phyloP scores from a whole-genome alignment of 257 asterid species.

The Rehmannia glutinosa region DNA sequence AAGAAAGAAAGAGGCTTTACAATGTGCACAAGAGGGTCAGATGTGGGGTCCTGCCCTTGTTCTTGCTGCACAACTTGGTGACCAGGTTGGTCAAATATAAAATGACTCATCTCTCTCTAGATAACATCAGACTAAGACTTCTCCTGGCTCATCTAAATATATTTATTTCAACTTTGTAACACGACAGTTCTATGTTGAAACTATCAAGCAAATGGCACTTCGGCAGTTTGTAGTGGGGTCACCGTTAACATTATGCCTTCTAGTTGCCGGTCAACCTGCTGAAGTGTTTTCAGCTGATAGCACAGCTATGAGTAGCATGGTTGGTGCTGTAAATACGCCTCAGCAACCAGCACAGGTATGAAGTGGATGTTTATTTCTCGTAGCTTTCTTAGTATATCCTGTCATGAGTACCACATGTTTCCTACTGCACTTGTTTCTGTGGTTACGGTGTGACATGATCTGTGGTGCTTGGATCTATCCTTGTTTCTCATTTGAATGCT shows the following conservation, averaged over 20 bases:
- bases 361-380: conserved; percentile 10
- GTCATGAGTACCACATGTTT: not conserved
- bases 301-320: conserved; percentile 37
- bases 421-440: not conserved
- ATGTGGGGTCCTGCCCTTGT: conserved; percentile 98
- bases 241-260: conserved; percentile 86
- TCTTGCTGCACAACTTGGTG: conserved; percentile 96
- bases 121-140: not conserved
- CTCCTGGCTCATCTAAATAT: not conserved
- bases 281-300: conserved; percentile 68
- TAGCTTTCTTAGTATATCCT: not conserved
- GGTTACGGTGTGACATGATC: not conserved
- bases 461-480: not conserved
- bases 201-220: conserved; percentile 95
- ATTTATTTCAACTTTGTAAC: conserved; percentile 6
- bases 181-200: conserved; percentile 83
- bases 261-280: conserved; percentile 94
- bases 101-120: not conserved
- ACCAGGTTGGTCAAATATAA: conserved; percentile 49
- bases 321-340: conserved; percentile 41
- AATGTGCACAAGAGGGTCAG: conserved; percentile 94
- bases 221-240: conserved; percentile 83
- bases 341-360: conserved; percentile 80
- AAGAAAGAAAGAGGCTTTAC: conserved; percentile 88
- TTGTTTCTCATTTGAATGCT: not conserved